Evolutionary conservation across 1,284 basidiomycete species (phyloP).

Genomic region (Malassezia pachydermatis): DNA sequence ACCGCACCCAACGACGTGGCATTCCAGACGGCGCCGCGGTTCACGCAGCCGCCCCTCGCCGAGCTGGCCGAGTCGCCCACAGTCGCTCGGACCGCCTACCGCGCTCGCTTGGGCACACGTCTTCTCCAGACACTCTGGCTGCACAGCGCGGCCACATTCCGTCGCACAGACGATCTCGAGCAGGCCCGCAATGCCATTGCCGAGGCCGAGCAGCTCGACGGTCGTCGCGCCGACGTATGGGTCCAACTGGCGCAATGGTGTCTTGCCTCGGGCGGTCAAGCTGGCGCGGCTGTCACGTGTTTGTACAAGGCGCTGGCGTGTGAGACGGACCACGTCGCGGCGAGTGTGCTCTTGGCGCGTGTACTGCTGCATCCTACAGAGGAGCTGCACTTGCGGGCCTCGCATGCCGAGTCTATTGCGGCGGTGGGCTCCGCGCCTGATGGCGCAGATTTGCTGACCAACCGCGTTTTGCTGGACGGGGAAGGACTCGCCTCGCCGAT

Average conservation of each 20-base stretch:
- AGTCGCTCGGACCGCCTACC: constrained; percentile 16
- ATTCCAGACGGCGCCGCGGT: background rate
- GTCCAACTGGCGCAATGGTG: constrained; percentile 56
- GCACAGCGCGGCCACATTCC: constrained; percentile 84
- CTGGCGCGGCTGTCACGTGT: constrained; percentile 32
- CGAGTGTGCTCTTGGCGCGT: constrained; percentile 39
- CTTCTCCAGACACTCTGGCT: constrained; percentile 79
- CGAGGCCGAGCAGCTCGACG: constrained; percentile 83
- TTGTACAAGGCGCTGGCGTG: constrained; percentile 46
- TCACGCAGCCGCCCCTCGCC: constrained; percentile 2
- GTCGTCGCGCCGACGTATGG: constrained; percentile 80
- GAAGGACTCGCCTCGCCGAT: background rate
- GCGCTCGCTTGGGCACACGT: constrained; percentile 22
- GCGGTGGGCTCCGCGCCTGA: constrained; percentile 8
- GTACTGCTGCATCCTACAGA: constrained; percentile 25
- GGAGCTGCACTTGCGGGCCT: constrained; percentile 5
- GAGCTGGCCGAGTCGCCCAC: constrained; percentile 22
- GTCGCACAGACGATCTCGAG: constrained; percentile 74
- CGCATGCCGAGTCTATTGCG: constrained; percentile 16
- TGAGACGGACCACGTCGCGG: constrained; percentile 28
- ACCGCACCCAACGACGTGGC: constrained; percentile 1
- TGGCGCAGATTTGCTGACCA: constrained; percentile 2
- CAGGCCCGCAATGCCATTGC: constrained; percentile 82
- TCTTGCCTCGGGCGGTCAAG: constrained; percentile 19
- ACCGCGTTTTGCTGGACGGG: constrained; percentile 3